Percentiles rank a stretch among this genome's conserved stretches.
phyloP scores from a whole-genome alignment of 2,329 filamentous ascomycete genomes.

The Hyphodiscus sp. region DNA sequence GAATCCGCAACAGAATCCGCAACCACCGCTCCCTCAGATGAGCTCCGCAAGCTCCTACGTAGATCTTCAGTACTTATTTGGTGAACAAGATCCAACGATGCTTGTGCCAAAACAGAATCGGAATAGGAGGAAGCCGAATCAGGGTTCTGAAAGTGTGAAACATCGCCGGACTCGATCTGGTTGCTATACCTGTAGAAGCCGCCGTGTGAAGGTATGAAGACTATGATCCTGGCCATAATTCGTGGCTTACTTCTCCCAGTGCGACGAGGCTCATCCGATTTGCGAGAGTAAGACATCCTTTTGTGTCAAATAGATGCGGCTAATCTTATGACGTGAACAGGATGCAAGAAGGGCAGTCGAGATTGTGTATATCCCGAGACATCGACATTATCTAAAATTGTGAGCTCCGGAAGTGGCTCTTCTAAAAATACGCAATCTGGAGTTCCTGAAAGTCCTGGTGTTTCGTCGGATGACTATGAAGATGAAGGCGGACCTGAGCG shows the following conservation, averaged over 20 bases:
- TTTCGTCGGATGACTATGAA: constrained; percentile 45
- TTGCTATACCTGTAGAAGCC: constrained; percentile 84
- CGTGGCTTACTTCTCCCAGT: constrained; percentile 47
- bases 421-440: constrained; percentile 31
- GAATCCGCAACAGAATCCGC: constrained; percentile 3
- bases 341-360: constrained; percentile 85
- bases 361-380: constrained; percentile 86
- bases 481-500: constrained; percentile 42
- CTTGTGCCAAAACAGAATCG: constrained; percentile 22
- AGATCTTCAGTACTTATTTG: constrained; percentile 27
- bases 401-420: constrained; percentile 6
- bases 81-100: constrained; percentile 25
- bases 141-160: constrained; percentile 53
- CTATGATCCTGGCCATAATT: background rate
- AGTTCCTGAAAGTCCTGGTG: constrained; percentile 36
- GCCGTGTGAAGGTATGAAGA: constrained; percentile 69
- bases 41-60: constrained; percentile 26
- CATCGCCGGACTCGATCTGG: constrained; percentile 90
- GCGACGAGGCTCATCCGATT: constrained; percentile 79
- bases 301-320: constrained; percentile 14
- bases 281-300: constrained; percentile 61
- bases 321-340: constrained; percentile 35
- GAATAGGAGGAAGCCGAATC: constrained; percentile 25
- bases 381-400: constrained; percentile 33
- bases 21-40: constrained; percentile 10